Evolutionary conservation across 768 basidiomycete genomes (phyloP), one percentile per base, ranked within the genome.

Genomic region (Collybia sp.): DNA sequence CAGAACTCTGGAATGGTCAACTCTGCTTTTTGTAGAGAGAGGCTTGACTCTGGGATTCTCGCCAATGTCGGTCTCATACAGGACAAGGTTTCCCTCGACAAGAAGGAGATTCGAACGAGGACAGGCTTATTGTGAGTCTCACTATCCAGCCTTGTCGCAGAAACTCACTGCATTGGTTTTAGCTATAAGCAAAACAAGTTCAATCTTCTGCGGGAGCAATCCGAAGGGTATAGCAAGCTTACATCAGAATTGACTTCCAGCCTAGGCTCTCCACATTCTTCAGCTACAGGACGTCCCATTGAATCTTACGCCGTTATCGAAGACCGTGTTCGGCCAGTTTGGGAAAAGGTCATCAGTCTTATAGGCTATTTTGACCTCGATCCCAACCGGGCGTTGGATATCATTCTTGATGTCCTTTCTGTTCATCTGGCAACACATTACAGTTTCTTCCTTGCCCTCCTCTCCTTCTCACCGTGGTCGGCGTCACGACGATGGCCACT

Each of bases 131-230:
- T 90, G 89, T 91, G 62, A 65, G 89, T 77, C 47, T 8, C 25
- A 25, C 25, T 8, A 8, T 25, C 8, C 8, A 25, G 25, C 8
- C 8, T 3, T 25, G 25, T 25, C 25, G 25, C 25, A 25, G 4
- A 25, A 25, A 8, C 25, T 25, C 8, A 25, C 25, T n/a, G n/a
- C 25, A 25, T 25, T 25, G 25, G 25, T 25, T 44, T n/a, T 59
- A 94, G 91, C 62, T 95, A 93, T 71, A 93, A 93, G 64, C 95
- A 99, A 65, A 93, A 93, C 69, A 99, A 98, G 66, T 95, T 94
- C 73, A 99, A 98, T 60, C 79, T 99, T 33, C 79, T 97, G 12
- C 86, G 96, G 32, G 96, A 99, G 68, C 91, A 96, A 57, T 93
- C 93, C 1, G 95, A 98, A 69, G 96, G 96, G 6, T 99, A 93